phyloP scores from a whole-genome alignment of 352 stramenopile genomes.

The Globisporangium nagaii region DNA sequence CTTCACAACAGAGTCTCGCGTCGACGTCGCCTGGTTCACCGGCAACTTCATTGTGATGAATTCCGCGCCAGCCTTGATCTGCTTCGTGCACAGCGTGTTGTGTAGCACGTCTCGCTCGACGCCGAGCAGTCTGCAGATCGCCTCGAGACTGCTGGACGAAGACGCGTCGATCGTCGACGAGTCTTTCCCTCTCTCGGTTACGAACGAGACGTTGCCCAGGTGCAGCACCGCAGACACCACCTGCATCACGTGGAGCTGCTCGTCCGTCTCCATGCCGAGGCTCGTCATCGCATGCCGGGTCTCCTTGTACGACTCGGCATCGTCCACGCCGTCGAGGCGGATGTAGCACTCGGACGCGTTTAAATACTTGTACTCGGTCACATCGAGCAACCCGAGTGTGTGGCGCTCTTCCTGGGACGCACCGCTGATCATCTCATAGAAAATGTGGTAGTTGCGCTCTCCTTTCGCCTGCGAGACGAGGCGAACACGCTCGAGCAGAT shows the following conservation, averaged over 20 bases:
- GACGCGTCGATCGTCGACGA: conserved; percentile 39
- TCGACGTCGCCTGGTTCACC: conserved; percentile 61
- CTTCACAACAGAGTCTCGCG: conserved; percentile 83
- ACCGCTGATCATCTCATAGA: conserved; percentile 94
- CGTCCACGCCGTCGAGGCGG: conserved; percentile 72
- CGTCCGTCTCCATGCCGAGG: conserved; percentile 69
- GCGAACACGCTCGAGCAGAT: conserved; percentile 94
- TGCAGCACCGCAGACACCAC: conserved; percentile 83
- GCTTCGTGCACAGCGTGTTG: conserved; percentile 66
- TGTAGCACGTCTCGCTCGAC: conserved; percentile 51
- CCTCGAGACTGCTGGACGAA: conserved; percentile 43
- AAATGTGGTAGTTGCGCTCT: conserved; percentile 98
- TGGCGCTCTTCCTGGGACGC: conserved; percentile 49
- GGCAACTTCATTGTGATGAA: conserved; percentile 70
- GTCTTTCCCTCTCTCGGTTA: conserved; percentile 62
- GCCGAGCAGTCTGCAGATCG: conserved; percentile 79
- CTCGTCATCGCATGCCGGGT: conserved; percentile 76
- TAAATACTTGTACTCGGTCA: conserved; percentile 79
- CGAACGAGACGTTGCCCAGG: conserved; percentile 84
- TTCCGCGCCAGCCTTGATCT: conserved; percentile 73
- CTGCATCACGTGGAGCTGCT: conserved; percentile 79
- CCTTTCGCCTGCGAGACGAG: conserved; percentile 90
- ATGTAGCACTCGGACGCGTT: conserved; percentile 74
- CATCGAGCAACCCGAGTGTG: conserved; percentile 34
- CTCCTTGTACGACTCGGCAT: conserved; percentile 70